Evolutionary conservation across 1,284 basidiomycete species (phyloP).

Genomic region (Tilletia walkeri): DNA sequence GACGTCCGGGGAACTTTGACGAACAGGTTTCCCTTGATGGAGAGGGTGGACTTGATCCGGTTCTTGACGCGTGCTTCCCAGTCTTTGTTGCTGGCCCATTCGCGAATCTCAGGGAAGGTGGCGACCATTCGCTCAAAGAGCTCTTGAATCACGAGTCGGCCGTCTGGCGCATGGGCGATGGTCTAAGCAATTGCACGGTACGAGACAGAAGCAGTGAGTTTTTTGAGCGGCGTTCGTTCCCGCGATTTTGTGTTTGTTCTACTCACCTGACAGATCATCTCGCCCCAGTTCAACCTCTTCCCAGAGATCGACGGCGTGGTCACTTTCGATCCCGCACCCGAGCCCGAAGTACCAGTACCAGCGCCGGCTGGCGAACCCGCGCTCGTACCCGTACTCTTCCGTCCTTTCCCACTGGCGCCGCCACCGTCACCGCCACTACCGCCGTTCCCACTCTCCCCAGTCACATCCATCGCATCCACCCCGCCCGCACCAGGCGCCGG

Average conservation of each 20-base stretch:
- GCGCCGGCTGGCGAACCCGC: too few species aligned
- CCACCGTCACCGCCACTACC: too few species aligned
- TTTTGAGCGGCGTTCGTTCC: background rate
- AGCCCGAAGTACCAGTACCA: background rate
- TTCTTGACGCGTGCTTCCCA: constrained; percentile 55
- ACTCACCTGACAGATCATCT: constrained; percentile 48
- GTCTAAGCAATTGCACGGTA: constrained; percentile 22
- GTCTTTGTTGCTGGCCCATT: constrained; percentile 53
- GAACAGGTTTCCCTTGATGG: constrained; percentile 53
- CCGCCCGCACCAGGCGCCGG: too few species aligned
- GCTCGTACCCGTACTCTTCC: too few species aligned
- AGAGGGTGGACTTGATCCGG: constrained; percentile 54
- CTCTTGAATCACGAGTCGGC: constrained; percentile 51
- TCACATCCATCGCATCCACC: too few species aligned
- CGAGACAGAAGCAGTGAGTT: background rate
- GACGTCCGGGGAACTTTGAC: constrained; percentile 51
- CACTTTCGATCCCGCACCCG: constrained; percentile 21
- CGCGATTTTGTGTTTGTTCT: background rate
- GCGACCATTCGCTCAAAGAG: constrained; percentile 51
- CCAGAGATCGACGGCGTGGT: constrained; percentile 44
- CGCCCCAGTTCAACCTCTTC: constrained; percentile 52
- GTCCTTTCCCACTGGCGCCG: too few species aligned
- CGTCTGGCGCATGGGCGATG: constrained; percentile 46
- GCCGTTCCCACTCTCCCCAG: too few species aligned
- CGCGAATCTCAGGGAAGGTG: constrained; percentile 50